Evolutionary conservation across 2,329 filamentous ascomycete genomes (phyloP), one percentile per base, ranked within the genome.

Genomic region (Verticillium longisporum): DNA sequence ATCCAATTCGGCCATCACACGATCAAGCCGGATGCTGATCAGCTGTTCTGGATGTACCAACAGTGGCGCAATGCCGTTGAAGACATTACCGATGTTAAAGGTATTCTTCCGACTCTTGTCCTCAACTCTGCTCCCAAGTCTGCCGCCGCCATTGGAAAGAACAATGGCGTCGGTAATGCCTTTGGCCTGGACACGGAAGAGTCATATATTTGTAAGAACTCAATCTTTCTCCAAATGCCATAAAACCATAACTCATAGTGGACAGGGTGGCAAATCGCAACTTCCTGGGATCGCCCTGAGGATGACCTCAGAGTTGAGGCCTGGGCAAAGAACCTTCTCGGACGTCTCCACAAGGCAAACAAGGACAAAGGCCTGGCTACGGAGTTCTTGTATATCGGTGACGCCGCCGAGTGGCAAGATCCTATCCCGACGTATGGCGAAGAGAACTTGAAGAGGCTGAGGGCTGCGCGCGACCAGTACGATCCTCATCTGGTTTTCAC

Each of bases 371-470:
- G 70, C 0, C 33, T 75, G 1, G 66, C 70, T 1, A 67, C 64
- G 1, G 74, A 76, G 11, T 75, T 75, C 41, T 18, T 76, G 1
- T 76, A 75, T 41, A 72, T 75, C 68, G 72, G 72, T 1, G 74
- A 76, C 60, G 70, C 72, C 3, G 72, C 69, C 2, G 73, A 75
- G 31, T 74, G 67, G 63, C 75, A 77, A 59, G 69, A 77, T 60
- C 68, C 71, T 0, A 75, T 73, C 59, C 64, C 63, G 2, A 69
- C 68, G 0, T 74, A 75, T 54, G 69, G 71, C 0, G 36, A 56
- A 6, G 69, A 71, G 56, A 78, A 77, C 53, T 61, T 77, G 1
- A 61, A 66, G 37, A 72, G 68, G 21, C 67, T 78, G 69, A 66
- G 66, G 18, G 57, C 62, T 6, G 67, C 75, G 10, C 62, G 71